These are phyloP conservation scores for Aureobasidium sp. DNA, from an alignment of 2,329 filamentous ascomycete genomes.

Conservation along the genomic window DNA sequence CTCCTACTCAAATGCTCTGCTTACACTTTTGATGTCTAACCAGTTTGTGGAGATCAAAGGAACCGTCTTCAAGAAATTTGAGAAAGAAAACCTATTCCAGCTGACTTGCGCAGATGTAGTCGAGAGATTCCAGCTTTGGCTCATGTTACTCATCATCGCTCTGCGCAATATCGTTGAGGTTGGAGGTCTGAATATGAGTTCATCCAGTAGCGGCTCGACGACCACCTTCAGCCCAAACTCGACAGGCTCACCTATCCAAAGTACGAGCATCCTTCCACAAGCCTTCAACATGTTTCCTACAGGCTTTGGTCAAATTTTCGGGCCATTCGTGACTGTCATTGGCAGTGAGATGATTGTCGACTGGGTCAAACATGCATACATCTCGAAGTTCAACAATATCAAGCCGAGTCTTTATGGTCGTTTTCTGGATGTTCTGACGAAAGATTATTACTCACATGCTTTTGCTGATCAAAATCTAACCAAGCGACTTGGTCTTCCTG, in stretches of 20 bases:
- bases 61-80: slow-evolving; percentile 96
- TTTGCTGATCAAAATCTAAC: slow-evolving; percentile 87
- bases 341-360: slow-evolving; percentile 96
- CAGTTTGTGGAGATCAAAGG: slow-evolving; percentile 99
- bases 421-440: slow-evolving; percentile 87
- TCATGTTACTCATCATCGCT: slow-evolving; percentile 94
- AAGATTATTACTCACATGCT: slow-evolving; percentile 96
- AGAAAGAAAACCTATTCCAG: slow-evolving; percentile 96
- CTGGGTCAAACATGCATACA: slow-evolving; percentile 94
- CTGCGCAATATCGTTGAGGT: slow-evolving; percentile 95
- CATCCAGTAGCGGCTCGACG: slow-evolving; percentile 19
- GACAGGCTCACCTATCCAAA: slow-evolving; percentile 49
- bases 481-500: slow-evolving; percentile 77
- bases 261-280: slow-evolving; percentile 70
- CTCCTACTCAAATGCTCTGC: slow-evolving; percentile 90
- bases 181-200: slow-evolving; percentile 60
- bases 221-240: slow-evolving; percentile 29
- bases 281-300: slow-evolving; percentile 85
- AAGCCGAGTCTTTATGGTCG: slow-evolving; percentile 82
- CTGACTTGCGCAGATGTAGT: slow-evolving; percentile 94
- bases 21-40: slow-evolving; percentile 89
- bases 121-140: slow-evolving; percentile 93
- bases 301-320: slow-evolving; percentile 66
- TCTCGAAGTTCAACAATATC: slow-evolving; percentile 97
- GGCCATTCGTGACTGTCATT: slow-evolving; percentile 86